Percentiles rank a stretch among this genome's conserved stretches.
Conservation (phyloP, 2,329 filamentous ascomycete genomes). For the Magnaporthiopsis incrustans region DNA sequence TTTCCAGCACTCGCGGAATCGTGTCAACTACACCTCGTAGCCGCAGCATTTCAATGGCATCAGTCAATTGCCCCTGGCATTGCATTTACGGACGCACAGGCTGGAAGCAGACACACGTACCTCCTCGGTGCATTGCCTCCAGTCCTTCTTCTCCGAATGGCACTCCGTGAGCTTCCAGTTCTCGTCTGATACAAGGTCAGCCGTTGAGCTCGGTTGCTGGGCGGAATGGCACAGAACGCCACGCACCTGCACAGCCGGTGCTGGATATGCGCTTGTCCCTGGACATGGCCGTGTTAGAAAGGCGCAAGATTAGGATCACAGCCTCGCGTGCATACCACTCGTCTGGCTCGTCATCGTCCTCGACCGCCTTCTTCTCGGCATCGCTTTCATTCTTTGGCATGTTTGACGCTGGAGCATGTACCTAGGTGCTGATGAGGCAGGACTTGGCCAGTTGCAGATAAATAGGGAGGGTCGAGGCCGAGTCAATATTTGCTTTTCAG, state of each 20-base stretch:
- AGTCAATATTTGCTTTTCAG: no score
- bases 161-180: conserved; percentile 90
- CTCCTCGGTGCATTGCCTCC: conserved; percentile 81
- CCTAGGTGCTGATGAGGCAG: no score
- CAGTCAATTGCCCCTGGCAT: no score
- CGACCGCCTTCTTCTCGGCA: conserved; percentile 22
- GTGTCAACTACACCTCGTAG: conserved; percentile 61
- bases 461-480: no score
- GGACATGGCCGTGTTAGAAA: conserved; percentile 8
- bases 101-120: conserved; percentile 33
- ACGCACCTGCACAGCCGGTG: conserved; percentile 80
- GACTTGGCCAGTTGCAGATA: no score
- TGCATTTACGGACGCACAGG: no score
- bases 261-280: conserved; percentile 98
- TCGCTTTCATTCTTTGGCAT: conserved; percentile 52
- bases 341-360: conserved; percentile 81
- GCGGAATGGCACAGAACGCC: background rate
- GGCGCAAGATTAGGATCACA: background rate
- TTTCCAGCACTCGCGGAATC: conserved; percentile 89
- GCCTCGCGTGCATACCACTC: conserved; percentile 62
- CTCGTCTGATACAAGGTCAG: conserved; percentile 52
- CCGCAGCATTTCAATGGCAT: no score
- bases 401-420: conserved; percentile 6
- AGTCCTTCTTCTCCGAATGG: conserved; percentile 93
- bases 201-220: background rate